These are phyloP conservation scores for Aspergillus saccharolyticus DNA, from an alignment of 495 filamentous ascomycete species.

Conservation along the genomic window DNA sequence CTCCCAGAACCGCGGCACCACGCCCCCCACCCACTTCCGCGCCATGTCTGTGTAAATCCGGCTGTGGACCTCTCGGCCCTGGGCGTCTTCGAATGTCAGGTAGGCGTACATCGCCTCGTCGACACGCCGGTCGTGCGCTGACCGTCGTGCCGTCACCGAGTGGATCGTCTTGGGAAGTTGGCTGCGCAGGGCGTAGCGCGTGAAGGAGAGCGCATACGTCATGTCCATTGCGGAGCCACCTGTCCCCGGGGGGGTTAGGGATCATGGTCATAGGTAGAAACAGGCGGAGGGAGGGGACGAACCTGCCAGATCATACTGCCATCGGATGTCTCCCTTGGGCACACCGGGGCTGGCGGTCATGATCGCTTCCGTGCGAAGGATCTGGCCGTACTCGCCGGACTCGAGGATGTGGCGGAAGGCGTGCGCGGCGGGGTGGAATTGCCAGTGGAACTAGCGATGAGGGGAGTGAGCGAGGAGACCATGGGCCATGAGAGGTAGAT, in stretches of 20 bases:
- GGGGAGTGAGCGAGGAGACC: too few relatives aligned
- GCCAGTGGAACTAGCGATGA: slow-evolving; percentile 41
- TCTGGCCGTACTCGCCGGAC: slow-evolving; percentile 23
- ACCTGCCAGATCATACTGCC: slow-evolving; percentile 40
- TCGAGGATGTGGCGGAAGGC: slow-evolving; percentile 27
- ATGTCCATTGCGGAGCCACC: slow-evolving; percentile 23
- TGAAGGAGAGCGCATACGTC: slow-evolving; percentile 23
- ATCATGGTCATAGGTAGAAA: background rate
- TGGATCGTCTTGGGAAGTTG: slow-evolving; percentile 14
- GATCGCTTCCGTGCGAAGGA: slow-evolving; percentile 20
- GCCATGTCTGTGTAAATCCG: slow-evolving; percentile 28
- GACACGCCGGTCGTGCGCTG: slow-evolving; percentile 22
- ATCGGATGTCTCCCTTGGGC: slow-evolving; percentile 49
- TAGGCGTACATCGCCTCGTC: slow-evolving; percentile 30
- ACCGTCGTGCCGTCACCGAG: background rate
- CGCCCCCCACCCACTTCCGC: slow-evolving; percentile 10
- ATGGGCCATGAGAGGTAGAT: too few relatives aligned
- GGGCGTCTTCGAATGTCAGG: slow-evolving; percentile 20
- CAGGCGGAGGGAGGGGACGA: too few relatives aligned
- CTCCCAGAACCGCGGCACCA: slow-evolving; percentile 34
- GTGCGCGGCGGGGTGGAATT: slow-evolving; percentile 38
- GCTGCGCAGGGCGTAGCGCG: slow-evolving; percentile 20
- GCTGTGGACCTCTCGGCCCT: slow-evolving; percentile 10
- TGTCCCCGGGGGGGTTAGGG: background rate
- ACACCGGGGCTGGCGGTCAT: slow-evolving; percentile 20